Evolutionary conservation across 1,284 basidiomycete species (phyloP).

Genomic region (Rhodofomes roseus): DNA sequence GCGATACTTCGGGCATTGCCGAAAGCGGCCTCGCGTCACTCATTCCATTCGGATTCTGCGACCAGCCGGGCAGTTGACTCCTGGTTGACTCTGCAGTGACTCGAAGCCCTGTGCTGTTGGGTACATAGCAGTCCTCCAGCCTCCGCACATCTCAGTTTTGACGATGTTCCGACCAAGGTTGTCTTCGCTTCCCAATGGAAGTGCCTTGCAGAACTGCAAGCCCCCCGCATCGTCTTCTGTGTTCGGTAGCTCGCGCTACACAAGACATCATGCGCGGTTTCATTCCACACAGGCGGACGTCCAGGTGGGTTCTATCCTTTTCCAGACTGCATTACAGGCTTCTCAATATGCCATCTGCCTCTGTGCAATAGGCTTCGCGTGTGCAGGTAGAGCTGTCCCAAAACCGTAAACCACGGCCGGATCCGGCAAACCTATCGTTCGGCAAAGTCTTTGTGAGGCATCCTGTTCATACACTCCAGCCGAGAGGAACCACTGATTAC

Average conservation of each 20-base stretch:
- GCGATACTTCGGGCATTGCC: background rate
- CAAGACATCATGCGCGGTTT: conserved; percentile 11
- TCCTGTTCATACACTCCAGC: background rate
- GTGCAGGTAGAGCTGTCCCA: conserved; percentile 47
- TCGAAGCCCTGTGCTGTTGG: background rate
- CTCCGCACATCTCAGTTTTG: background rate
- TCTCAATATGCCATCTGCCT: background rate
- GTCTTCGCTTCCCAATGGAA: background rate
- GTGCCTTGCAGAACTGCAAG: background rate
- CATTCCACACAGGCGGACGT: conserved; percentile 26
- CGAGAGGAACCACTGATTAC: background rate
- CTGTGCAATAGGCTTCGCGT: conserved; percentile 36
- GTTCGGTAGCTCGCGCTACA: background rate
- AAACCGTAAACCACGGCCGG: conserved; percentile 50
- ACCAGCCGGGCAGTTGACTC: background rate
- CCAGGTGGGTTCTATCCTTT: conserved; percentile 19
- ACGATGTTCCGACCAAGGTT: background rate
- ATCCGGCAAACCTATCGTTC: conserved; percentile 55
- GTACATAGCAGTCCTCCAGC: background rate
- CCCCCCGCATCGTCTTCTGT: background rate
- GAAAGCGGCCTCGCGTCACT: background rate
- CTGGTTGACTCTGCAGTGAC: background rate
- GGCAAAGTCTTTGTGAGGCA: conserved; percentile 65
- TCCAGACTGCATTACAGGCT: background rate
- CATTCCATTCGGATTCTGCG: background rate